Evolutionary conservation across 192 early-diverging fungal genomes (phyloP), one percentile per base, ranked within the genome.

Genomic region (Thamnidium elegans): DNA sequence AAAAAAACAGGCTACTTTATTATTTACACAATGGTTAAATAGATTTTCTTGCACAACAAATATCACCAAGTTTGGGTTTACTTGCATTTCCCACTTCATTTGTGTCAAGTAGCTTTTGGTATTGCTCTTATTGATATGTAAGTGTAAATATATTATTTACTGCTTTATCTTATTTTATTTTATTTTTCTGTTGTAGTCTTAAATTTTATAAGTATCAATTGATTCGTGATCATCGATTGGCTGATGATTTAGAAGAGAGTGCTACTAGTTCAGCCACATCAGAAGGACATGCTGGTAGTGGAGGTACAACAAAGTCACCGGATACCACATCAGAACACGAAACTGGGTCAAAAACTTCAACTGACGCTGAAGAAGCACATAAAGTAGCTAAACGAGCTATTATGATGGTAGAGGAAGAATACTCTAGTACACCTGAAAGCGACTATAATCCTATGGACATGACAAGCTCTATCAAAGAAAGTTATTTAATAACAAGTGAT

Each of bases 31-130:
- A 13, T 8, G 0, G 0, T 21, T 43, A 4, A 5, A 14, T 55
- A 67, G 65, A 66, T 73, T 15, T 64, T 73, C 50, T 53, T 73
- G 7, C 71, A 73, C 21, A 73, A 58, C 19, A 31, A 52, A 17
- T 67, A 63, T 53, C 65, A 73, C 32, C 71, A 80, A 52, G 54
- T 78, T 14, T 80, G 79, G 79, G 73, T 74, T 1, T 80, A 80
- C 31, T 55, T 80, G 19, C 79, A 80, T 51, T 63, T 80, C 30
- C 79, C 79, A 1, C 61, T 80, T 1, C 79, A 80, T 67, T 36
- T 80, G 5, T 75, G 73, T 19, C 68, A 78, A 53, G 76, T 80
- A 17, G 58, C 77, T 13, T 74, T 80, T 53, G 79, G 79, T 20
- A 78, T 73, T 17, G 54, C 71, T 26, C 44, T 73, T 31, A 73